Conservation (phyloP, 169 alveolate genomes). For the Cytauxzoon felis region DNA sequence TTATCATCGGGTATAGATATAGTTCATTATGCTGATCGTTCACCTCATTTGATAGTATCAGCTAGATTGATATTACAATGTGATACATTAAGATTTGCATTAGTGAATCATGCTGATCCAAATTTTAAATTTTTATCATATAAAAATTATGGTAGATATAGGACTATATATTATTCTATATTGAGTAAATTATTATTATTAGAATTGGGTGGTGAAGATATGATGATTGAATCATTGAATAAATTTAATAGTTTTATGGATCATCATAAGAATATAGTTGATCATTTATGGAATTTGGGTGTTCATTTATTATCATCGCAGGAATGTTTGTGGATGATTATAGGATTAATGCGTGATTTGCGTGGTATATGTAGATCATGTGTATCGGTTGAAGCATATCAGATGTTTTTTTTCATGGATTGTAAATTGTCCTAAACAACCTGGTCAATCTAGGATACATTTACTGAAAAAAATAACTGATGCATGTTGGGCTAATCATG, state of each 20-base stretch:
- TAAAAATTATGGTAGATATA: conserved; percentile 78
- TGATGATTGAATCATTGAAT: conserved; percentile 21
- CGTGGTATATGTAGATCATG: conserved; percentile 83
- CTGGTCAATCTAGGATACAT: conserved; percentile 72
- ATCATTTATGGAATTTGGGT: conserved; percentile 35
- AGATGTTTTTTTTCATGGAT: conserved; percentile 85
- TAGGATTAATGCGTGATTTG: conserved; percentile 87
- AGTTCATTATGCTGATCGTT: conserved; percentile 86
- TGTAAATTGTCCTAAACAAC: conserved; percentile 82
- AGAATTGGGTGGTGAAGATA: conserved; percentile 75
- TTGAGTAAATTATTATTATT: conserved; percentile 84
- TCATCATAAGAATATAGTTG: conserved; percentile 27
- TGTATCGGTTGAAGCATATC: conserved; percentile 77
- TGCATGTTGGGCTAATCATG: conserved; percentile 85
- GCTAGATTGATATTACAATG: conserved; percentile 87
- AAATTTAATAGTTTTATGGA: conserved; percentile 60
- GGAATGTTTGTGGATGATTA: conserved; percentile 75
- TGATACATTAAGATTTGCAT: conserved; percentile 76
- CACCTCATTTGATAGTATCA: conserved; percentile 87
- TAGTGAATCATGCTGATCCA: conserved; percentile 65
- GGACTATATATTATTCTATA: conserved; percentile 87
- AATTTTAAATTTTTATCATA: conserved; percentile 61
- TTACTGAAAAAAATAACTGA: conserved; percentile 82
- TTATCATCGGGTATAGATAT: conserved; percentile 89
- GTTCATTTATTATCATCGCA: conserved; percentile 30